These are phyloP conservation scores for Euphorbia peplus DNA, from an alignment of 345 rosid genomes.

Conservation along the genomic window DNA sequence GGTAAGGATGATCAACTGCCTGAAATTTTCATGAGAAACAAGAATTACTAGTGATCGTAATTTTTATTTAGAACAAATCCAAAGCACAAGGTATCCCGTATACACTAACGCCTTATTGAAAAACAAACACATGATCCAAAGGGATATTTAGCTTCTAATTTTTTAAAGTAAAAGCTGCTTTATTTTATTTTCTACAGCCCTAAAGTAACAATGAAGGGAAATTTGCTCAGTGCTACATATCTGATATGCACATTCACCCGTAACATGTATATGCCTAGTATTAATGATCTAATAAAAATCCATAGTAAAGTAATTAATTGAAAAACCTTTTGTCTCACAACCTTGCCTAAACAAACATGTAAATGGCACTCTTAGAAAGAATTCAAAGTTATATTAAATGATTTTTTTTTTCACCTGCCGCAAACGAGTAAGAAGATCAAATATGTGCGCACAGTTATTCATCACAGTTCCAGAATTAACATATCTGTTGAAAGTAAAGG, in stretches of 20 bases:
- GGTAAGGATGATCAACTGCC: constrained; percentile 99
- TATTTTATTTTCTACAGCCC: neutral
- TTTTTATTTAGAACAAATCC: neutral
- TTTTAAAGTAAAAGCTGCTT: no score
- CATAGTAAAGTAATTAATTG: neutral
- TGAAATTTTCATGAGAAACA: constrained; percentile 37
- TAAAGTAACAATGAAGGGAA: neutral
- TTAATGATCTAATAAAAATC: neutral
- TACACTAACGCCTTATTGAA: no score
- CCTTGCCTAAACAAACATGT: neutral
- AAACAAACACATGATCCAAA: neutral
- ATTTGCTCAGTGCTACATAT: neutral
- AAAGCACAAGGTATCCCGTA: neutral
- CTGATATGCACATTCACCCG: neutral
- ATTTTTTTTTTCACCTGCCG: constrained; percentile 61
- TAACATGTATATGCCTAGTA: neutral
- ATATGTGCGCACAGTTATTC: constrained; percentile 96
- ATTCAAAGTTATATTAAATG: neutral
- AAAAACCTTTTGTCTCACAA: neutral
- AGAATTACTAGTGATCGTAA: constrained; percentile 11
- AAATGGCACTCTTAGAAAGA: neutral
- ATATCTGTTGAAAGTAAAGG: constrained; percentile 46
- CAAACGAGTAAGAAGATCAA: constrained; percentile 93
- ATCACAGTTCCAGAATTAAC: constrained; percentile 74
- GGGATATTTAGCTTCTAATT: neutral